Base-by-base conservation (phyloP, 1,284 basidiomycete genomes). In the Ustilago nuda region DNA sequence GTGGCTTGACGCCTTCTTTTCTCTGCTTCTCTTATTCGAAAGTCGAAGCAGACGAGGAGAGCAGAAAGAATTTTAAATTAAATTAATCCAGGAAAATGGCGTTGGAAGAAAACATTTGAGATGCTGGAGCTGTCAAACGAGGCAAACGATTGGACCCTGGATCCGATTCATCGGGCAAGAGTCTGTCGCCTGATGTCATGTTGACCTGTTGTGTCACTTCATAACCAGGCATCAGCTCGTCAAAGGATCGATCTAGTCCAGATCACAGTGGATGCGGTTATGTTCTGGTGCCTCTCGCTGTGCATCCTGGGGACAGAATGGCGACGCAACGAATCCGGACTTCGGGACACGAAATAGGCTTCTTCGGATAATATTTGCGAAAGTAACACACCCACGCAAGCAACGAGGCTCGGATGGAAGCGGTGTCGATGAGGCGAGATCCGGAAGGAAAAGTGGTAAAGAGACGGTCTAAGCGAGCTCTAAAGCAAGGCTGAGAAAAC, bases 1-100 rank as follows among this genome's bases (percentile, higher is more conserved):
- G 59, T 71, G 68, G 59, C 50, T 57, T 59, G 58, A 69, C 66
- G 56, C 66, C 56, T 54, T 11, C 30, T 46, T 43, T 50, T 60
- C 48, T 50, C 46, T 58, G 15, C 23, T 12, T 32, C 39, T 32
- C 23, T 9, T 45, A 19, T 45, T 45, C n/a, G 8, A 45, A 11
- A 15, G 23, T 27, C 23, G 11, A n/a, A 45, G 43, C 43, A 19
- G 5, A 45, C n/a, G 4, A 15, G 43, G n/a, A 45, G 39, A 23
- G 11, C 43, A n/a, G 35, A 54, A 27, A 45, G 15, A 37, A 50
- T 33, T 54, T 30, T 32, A 58, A 51, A 35, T n/a, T n/a, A 61
- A 66, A 58, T 36, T 30, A 27, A 27, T 27, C 23, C 23, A 27
- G 23, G 23, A 30, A 46, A 27, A 41, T 41, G 17, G 23, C 15